A percentile compares a stretch with the other conserved stretches of the same genome.
These are phyloP conservation scores for Triticum turgidum DNA, from an alignment of 176 grass and related monocot species.

Conservation along the genomic window DNA sequence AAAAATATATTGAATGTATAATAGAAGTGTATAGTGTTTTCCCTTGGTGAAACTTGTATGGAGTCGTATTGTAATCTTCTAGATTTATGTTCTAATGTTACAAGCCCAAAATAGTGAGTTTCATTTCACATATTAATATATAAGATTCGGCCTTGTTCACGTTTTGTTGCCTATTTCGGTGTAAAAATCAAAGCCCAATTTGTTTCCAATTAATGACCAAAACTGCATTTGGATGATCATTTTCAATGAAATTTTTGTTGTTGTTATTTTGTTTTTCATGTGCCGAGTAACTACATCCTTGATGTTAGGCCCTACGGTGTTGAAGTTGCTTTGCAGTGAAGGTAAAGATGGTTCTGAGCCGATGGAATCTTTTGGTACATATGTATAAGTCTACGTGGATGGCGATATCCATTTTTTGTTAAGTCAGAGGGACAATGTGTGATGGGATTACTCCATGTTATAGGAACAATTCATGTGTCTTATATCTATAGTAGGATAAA, in stretches of 20 bases:
- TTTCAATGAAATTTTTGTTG: neutral
- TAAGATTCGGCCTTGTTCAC: neutral
- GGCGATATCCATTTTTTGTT: too few species aligned
- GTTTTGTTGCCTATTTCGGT: too few species aligned
- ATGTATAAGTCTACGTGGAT: too few species aligned
- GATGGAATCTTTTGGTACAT: slow-evolving; percentile 21
- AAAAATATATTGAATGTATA: too few species aligned
- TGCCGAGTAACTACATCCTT: slow-evolving; percentile 15
- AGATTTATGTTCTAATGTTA: neutral
- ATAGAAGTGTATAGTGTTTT: too few species aligned
- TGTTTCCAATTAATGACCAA: too few species aligned
- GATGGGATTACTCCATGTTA: too few species aligned
- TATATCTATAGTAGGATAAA: too few species aligned
- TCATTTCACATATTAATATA: neutral
- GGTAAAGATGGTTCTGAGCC: slow-evolving; percentile 38
- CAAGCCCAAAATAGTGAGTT: neutral
- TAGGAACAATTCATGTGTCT: too few species aligned
- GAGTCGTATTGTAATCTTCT: neutral
- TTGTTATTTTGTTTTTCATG: slow-evolving; percentile 4
- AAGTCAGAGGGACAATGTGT: too few species aligned
- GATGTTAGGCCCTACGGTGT: slow-evolving; percentile 41
- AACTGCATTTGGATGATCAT: neutral
- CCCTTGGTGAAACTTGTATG: neutral
- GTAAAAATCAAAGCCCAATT: too few species aligned
- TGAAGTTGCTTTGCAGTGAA: slow-evolving; percentile 60